Evolutionary conservation across 2,329 filamentous ascomycete species (phyloP).

Genomic region (Ophiostoma sp.): DNA sequence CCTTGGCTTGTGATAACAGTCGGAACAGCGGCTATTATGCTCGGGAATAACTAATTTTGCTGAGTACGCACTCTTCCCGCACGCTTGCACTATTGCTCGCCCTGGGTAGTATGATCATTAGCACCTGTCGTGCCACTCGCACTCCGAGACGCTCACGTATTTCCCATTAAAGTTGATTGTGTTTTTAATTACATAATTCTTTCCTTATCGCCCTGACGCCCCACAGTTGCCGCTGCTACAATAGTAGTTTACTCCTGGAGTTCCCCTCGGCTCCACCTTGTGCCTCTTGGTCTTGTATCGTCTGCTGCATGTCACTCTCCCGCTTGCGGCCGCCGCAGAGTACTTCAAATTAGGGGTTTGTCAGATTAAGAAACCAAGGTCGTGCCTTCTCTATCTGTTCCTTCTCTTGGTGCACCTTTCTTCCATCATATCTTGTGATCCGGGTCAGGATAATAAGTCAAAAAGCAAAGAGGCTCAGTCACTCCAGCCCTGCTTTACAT

Average conservation of each 20-base stretch:
- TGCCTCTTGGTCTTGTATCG: not conserved
- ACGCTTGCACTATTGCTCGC: not conserved
- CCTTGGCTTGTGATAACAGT: slow-evolving; percentile 6
- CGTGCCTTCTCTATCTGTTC: not conserved
- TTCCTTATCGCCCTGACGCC: slow-evolving; percentile 6
- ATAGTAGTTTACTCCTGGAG: not conserved
- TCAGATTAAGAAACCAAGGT: not conserved
- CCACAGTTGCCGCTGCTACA: not conserved
- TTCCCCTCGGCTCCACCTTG: not conserved
- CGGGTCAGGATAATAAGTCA: not conserved
- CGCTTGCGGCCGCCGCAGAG: not conserved
- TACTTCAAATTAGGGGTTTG: not conserved
- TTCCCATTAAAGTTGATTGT: not conserved
- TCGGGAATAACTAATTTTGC: not conserved
- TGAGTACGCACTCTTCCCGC: not conserved
- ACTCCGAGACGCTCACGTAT: not conserved
- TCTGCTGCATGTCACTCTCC: not conserved
- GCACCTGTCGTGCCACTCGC: not conserved
- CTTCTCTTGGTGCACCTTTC: not conserved
- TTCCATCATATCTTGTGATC: not conserved
- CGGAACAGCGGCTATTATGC: not conserved
- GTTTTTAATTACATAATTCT: not conserved
- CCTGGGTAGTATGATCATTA: not conserved
- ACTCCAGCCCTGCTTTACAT: not conserved
- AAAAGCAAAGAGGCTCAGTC: not conserved